These are phyloP conservation scores for Acer negundo DNA, from an alignment of 345 rosid species.

Conservation along the genomic window DNA sequence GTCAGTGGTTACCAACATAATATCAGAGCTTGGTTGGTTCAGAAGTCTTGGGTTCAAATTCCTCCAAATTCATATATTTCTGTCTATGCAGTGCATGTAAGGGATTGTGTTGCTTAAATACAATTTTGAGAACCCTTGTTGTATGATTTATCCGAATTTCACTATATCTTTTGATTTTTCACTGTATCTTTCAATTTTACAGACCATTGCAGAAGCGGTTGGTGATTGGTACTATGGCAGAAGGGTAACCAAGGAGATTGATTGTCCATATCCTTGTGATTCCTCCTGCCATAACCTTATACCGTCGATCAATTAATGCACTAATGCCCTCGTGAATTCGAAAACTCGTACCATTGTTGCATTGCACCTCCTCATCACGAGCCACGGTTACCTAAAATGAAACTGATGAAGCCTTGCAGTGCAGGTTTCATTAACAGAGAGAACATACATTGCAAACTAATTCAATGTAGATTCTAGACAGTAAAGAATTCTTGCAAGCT, in stretches of 20 bases:
- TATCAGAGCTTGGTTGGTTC: no score
- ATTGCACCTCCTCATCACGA: not conserved
- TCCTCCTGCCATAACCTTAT: slow-evolving; percentile 69
- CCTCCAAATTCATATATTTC: no score
- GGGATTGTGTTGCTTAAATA: no score
- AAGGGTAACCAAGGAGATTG: slow-evolving; percentile 56
- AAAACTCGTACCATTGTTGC: not conserved
- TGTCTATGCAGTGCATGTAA: no score
- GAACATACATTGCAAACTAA: not conserved
- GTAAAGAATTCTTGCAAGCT: not conserved
- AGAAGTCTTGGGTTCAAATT: no score
- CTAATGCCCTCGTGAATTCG: slow-evolving; percentile 9
- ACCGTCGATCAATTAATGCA: slow-evolving; percentile 40
- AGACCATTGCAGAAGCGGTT: slow-evolving; percentile 82
- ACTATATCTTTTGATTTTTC: not conserved
- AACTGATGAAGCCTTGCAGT: slow-evolving; percentile 14
- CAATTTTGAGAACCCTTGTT: not conserved
- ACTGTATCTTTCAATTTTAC: slow-evolving; percentile 3
- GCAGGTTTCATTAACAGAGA: not conserved
- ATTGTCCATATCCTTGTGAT: slow-evolving; percentile 81
- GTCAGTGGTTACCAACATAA: no score
- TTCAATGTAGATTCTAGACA: not conserved
- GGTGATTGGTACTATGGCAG: slow-evolving; percentile 94
- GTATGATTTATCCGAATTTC: not conserved
- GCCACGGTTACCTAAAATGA: not conserved